These are phyloP conservation scores for Cunninghamia lanceolata DNA, from an alignment of 75 land plant species.

Conservation along the genomic window DNA sequence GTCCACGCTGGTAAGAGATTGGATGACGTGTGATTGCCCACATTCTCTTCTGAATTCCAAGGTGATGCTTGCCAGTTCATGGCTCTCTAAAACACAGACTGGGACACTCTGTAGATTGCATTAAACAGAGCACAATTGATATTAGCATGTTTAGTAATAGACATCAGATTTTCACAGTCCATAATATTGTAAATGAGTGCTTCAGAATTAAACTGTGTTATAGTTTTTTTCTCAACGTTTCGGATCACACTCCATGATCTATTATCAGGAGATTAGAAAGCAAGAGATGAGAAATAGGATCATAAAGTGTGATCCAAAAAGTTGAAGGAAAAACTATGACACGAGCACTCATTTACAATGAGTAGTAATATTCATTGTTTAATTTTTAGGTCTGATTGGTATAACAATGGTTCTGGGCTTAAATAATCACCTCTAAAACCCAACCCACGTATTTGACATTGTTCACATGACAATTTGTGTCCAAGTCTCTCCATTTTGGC, in stretches of 20 bases:
- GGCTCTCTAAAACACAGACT: conserved; percentile 46
- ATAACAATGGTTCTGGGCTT: background rate
- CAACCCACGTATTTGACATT: conserved; percentile 88
- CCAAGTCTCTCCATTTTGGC: conserved; percentile 77
- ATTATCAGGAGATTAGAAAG: too few relatives aligned
- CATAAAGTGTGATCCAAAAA: too few relatives aligned
- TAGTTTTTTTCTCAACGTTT: too few relatives aligned
- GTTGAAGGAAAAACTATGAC: too few relatives aligned
- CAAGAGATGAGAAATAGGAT: too few relatives aligned
- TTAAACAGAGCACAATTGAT: background rate
- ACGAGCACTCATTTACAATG: too few relatives aligned
- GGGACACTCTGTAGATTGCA: conserved; percentile 67
- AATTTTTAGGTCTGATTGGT: background rate
- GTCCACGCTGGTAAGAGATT: conserved; percentile 68
- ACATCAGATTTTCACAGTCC: background rate
- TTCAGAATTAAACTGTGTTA: too few relatives aligned
- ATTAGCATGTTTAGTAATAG: background rate
- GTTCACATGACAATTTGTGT: conserved; percentile 84
- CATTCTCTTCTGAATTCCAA: conserved; percentile 93
- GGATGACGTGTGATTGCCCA: conserved; percentile 63
- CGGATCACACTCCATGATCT: too few relatives aligned
- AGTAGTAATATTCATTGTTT: too few relatives aligned
- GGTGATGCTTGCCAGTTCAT: conserved; percentile 56
- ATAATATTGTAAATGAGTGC: too few relatives aligned
- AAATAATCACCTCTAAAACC: conserved; percentile 65